These are phyloP conservation scores for Malbranchea cinnamomea DNA, from an alignment of 2,329 filamentous ascomycete species.

Conservation along the genomic window DNA sequence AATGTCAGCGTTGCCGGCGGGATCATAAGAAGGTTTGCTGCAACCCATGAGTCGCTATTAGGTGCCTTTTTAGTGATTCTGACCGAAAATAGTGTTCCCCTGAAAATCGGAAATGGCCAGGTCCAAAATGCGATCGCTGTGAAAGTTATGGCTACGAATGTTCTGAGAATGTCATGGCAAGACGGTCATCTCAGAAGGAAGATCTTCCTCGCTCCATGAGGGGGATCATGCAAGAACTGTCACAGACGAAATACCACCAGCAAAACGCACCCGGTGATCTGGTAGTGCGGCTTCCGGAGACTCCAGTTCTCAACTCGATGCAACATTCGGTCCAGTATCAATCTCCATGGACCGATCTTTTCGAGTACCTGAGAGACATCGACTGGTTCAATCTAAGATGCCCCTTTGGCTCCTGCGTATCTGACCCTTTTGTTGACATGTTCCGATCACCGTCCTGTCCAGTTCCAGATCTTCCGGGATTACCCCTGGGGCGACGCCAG, in stretches of 20 bases:
- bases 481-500: conserved; percentile 10
- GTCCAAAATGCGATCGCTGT: conserved; percentile 12
- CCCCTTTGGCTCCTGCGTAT: conserved; percentile 4
- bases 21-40: conserved; percentile 12
- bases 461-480: conserved; percentile 9
- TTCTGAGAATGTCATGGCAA: conserved; percentile 12
- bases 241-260: conserved; percentile 7
- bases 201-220: conserved; percentile 5
- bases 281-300: conserved; percentile 4
- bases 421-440: conserved; percentile 10
- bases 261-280: conserved; percentile 6
- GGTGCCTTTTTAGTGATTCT: conserved; percentile 1
- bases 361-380: conserved; percentile 11
- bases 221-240: conserved; percentile 5
- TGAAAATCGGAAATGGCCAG: conserved; percentile 11
- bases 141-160: conserved; percentile 12
- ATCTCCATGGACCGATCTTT: conserved; percentile 10
- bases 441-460: conserved; percentile 10
- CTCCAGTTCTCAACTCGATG: conserved; percentile 3
- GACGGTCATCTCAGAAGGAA: conserved; percentile 11
- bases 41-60: neutral
- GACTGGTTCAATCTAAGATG: conserved; percentile 11
- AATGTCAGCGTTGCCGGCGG: conserved; percentile 12
- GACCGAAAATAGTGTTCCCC: conserved; percentile 11
- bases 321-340: conserved; percentile 4